Evolutionary conservation across 306 rosid species (phyloP), one percentile per base, ranked within the genome.

Genomic region (Pyrus bretschneideri): DNA sequence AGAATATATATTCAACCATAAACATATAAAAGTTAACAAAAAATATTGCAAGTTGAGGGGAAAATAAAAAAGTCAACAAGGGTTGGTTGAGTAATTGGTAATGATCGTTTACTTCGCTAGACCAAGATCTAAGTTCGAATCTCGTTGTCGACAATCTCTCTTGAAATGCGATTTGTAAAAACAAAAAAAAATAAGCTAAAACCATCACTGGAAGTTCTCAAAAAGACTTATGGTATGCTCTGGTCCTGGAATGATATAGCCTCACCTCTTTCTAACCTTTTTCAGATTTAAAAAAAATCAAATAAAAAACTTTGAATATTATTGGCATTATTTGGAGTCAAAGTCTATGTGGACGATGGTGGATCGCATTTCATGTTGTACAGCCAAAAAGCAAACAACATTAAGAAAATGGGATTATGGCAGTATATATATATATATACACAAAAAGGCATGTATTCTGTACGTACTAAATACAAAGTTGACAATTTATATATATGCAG

Each of bases 321-420:
- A 64, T 69, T 49, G 70, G 64, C 31, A 75, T 73, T 46, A 66
- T 82, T 55, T 35, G 54, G n/a, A 67, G 83, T 57, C 70, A 81
- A 74, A 79, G 71, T 60, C 63, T 72, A 79, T 35, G 85, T 83
- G 87, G 88, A 83, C 68, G 78, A 11, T 17, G 74, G 69, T 86
- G 80, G 82, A 84, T 83, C 87, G 70, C 81, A 85, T 70, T 78
- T 76, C 58, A 45, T 67, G 80, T 70, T 80, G 60, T 71, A 72
- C 67, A 83, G 77, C 76, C 68, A 69, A 29, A 69, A 29, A 73
- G 45, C 74, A 45, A 61, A 52, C 42, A 82, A 52, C 73, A 85
- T 66, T 72, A 74, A 74, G 80, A 79, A 75, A 85, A 25, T 54
- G 72, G 66, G 33, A 67, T 61, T 61, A 62, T 29, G 67, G 67